phyloP scores from a whole-genome alignment of 768 basidiomycete genomes.

The Gelatoporia subvermispora region DNA sequence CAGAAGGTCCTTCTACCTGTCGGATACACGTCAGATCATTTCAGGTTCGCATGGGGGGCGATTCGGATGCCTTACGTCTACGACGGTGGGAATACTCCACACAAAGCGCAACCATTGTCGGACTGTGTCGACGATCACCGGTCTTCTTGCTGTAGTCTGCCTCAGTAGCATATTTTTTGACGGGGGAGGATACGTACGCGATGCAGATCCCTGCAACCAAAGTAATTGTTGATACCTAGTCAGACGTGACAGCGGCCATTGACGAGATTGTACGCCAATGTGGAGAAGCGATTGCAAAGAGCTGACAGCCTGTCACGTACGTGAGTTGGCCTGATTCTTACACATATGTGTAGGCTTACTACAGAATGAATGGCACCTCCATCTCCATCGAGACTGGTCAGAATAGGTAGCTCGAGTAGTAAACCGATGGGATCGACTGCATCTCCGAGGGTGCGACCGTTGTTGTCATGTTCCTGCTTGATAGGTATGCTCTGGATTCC shows the following conservation, averaged over 20 bases:
- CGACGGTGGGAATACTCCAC: constrained; percentile 29
- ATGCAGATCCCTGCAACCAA: constrained; percentile 30
- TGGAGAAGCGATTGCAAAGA: background rate
- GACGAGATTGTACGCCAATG: too few relatives aligned
- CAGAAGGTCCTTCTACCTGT: constrained; percentile 14
- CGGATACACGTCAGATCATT: background rate
- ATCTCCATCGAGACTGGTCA: background rate
- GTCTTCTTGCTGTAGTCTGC: constrained; percentile 4
- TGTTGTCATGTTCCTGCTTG: background rate
- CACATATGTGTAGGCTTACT: background rate
- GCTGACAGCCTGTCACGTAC: background rate
- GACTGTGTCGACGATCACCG: constrained; percentile 31
- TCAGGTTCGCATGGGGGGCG: background rate
- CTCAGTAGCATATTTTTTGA: constrained; percentile 21
- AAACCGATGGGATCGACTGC: background rate
- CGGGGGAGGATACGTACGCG: background rate
- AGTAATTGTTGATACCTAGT: constrained; percentile 52
- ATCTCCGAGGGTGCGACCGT: background rate
- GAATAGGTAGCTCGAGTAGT: background rate
- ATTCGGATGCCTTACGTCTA: background rate
- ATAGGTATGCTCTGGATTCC: background rate
- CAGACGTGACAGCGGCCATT: constrained; percentile 33
- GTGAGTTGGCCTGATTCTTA: background rate
- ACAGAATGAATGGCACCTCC: background rate
- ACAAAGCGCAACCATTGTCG: constrained; percentile 48